Evolutionary conservation across 805 yeast species (phyloP), one percentile per base, ranked within the genome.

Genomic region (Hanseniaspora nectarophila): DNA sequence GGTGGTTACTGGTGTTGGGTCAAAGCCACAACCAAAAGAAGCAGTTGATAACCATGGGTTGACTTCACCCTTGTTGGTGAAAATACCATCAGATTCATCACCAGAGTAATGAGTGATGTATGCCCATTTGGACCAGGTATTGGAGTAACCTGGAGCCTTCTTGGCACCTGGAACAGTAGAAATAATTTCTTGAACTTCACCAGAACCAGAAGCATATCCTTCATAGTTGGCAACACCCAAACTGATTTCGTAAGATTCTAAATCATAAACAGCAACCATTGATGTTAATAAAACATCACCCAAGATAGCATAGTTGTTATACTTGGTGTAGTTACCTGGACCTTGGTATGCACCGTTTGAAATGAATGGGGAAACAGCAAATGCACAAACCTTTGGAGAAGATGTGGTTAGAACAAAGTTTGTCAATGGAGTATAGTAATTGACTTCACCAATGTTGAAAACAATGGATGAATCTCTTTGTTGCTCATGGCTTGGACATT

Each of bases 401-500:
- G 56, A 48, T 28, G 58, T 58, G 13, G 61, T 56, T 34, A 65
- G 56, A 20, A 69, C 55, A 32, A 69, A 59, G 49, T 67, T 60
- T 2, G 49, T 28, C 21, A 76, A 58, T 32, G 85, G 82, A 7
- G 75, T 77, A 15, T 68, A 61, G 54, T 82, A 76, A 9, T 63
- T 59, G n/a, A 71, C 62, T 5, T 86, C 88, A 54, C 78, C 77
- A 65, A 83, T 80, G 57, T 75, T 67, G 57, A 77, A 77, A 24
- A 65, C 54, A 26, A 45, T 45, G 8, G 54, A 46, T 2, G 54
- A 39, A 13, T 64, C 59, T 7, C 61, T 56, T 43, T 61, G 51
- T 28, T 59, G 60, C 5, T 50, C 54, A 12, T 54, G 48, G n/a
- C 56, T 60, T 56, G 60, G 56, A 61, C 84, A 80, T 9, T 63